A percentile compares a stretch with the other conserved stretches of the same genome.
phyloP scores from a whole-genome alignment of 257 asterid species.

The Anisodus tanguticus region DNA sequence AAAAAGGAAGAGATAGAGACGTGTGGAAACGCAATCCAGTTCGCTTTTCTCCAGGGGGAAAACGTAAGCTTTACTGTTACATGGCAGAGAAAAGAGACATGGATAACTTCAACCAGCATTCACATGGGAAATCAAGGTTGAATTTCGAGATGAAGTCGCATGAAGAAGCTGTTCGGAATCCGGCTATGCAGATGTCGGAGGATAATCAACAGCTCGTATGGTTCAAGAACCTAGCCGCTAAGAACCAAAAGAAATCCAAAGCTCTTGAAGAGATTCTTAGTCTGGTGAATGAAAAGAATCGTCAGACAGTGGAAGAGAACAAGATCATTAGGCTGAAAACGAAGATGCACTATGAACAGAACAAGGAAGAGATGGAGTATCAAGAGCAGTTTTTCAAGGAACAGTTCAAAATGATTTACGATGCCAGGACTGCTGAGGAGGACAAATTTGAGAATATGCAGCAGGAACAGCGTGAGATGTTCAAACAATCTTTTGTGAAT shows the following conservation, averaged over 20 bases:
- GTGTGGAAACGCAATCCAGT: constrained; percentile 20
- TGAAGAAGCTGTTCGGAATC: constrained; percentile 60
- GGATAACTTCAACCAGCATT: constrained; percentile 59
- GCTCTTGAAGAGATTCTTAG: constrained; percentile 53
- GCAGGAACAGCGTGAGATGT: not conserved
- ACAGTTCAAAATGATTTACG: constrained; percentile 45
- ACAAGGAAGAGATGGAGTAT: constrained; percentile 76
- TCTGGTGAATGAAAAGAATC: constrained; percentile 31
- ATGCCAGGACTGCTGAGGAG: constrained; percentile 56
- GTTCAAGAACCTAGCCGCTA: constrained; percentile 49
- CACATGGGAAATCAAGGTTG: constrained; percentile 61
- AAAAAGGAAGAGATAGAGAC: constrained; percentile 46
- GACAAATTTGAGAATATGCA: constrained; percentile 31
- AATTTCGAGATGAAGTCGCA: constrained; percentile 63
- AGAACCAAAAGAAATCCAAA: constrained; percentile 53
- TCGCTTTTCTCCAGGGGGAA: constrained; percentile 48
- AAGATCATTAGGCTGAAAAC: too few relatives aligned
- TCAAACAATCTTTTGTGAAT: too few relatives aligned
- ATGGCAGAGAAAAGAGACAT: constrained; percentile 54
- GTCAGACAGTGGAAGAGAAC: too few relatives aligned
- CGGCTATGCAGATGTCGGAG: constrained; percentile 68
- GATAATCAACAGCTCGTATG: constrained; percentile 67
- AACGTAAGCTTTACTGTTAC: constrained; percentile 58
- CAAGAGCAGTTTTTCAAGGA: constrained; percentile 62
- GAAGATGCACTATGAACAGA: constrained; percentile 61